phyloP scores from a whole-genome alignment of 345 rosid genomes.

The Gossypium mustelinum region DNA sequence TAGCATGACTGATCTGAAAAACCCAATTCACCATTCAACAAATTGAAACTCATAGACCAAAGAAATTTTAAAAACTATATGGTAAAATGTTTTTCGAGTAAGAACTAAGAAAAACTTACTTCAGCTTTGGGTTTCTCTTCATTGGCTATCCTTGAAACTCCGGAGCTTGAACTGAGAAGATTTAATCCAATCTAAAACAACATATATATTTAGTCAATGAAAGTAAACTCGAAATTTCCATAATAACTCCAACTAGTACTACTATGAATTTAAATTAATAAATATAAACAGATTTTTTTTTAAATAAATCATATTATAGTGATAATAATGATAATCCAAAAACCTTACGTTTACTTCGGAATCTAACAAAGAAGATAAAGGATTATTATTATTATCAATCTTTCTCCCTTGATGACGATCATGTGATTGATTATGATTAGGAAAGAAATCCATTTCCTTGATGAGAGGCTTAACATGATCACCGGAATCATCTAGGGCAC shows the following conservation, averaged over 20 bases:
- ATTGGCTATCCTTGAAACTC: constrained; percentile 26
- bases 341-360: constrained; percentile 52
- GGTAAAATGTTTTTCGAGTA: not conserved
- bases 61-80: not conserved
- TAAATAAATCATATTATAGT: not conserved
- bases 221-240: constrained; percentile 4
- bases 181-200: constrained; percentile 47
- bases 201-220: not conserved
- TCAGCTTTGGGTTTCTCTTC: constrained; percentile 37
- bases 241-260: not conserved
- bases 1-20: constrained; percentile 20
- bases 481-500: constrained; percentile 8
- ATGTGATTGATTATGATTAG: constrained; percentile 27
- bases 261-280: not conserved
- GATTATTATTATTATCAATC: constrained; percentile 2
- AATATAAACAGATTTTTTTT: not conserved
- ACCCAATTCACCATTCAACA: not conserved
- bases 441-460: constrained; percentile 85
- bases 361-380: constrained; percentile 31
- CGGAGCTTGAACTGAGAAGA: constrained; percentile 44
- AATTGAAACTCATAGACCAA: not conserved
- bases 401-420: constrained; percentile 31
- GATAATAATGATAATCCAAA: not conserved
- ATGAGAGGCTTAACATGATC: constrained; percentile 33
- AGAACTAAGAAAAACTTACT: constrained; percentile 33